Evolutionary conservation across 2,329 filamentous ascomycete genomes (phyloP).

Genomic region (Alternaria infectoria): DNA sequence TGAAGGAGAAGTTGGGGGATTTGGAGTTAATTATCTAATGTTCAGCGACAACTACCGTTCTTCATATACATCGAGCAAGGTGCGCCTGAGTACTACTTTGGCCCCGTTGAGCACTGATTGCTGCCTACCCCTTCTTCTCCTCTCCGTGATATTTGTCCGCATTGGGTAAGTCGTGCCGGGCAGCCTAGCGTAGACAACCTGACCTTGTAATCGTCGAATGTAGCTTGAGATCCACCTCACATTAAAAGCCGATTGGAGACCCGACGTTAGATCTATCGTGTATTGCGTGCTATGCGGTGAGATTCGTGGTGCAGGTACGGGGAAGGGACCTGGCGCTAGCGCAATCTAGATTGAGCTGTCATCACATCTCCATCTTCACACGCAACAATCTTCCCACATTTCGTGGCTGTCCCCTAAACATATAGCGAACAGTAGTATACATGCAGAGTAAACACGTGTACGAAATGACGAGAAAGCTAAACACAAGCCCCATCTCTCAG

Average conservation of each 20-base stretch:
- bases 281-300: not conserved
- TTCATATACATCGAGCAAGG: not conserved
- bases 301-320: not conserved
- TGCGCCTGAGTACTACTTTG: not conserved
- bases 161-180: constrained; percentile 27
- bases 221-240: not conserved
- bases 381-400: not conserved
- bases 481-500: not conserved
- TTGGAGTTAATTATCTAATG: not conserved
- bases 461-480: not conserved
- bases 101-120: constrained; percentile 9
- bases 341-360: not conserved
- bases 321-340: not conserved
- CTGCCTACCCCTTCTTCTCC: constrained; percentile 2
- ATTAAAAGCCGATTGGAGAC: not conserved
- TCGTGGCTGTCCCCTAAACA: not conserved
- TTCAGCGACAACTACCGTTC: not conserved
- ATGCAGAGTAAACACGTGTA: not conserved
- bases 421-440: not conserved
- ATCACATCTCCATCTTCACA: not conserved
- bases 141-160: constrained; percentile 24
- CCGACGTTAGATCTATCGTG: not conserved
- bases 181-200: constrained; percentile 18
- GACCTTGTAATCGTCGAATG: constrained; percentile 1
- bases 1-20: not conserved